Evolutionary conservation across 495 filamentous ascomycete genomes (phyloP).

Genomic region (Hyphodiscus hymeniophilus): DNA sequence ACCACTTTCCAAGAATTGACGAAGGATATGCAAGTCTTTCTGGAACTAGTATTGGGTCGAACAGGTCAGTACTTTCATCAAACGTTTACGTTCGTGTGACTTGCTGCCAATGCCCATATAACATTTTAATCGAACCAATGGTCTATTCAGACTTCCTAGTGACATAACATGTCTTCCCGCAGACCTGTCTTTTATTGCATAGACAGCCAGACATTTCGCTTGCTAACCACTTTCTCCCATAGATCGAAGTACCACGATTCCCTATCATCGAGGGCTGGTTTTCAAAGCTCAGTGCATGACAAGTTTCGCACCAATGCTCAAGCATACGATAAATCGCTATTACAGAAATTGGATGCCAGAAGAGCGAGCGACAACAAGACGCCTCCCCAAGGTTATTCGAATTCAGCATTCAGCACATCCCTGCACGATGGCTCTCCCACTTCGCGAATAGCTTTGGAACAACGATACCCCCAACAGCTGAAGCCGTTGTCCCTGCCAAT

Average conservation of each 20-base stretch:
- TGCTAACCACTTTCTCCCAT: constrained; percentile 1
- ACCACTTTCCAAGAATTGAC: constrained; percentile 27
- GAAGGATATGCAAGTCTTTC: constrained; percentile 47
- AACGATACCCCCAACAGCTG: constrained; percentile 13
- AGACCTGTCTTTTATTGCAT: too few species aligned
- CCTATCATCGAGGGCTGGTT: constrained; percentile 14
- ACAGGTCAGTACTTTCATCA: constrained; percentile 24
- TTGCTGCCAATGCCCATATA: neutral
- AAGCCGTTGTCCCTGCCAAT: constrained; percentile 42
- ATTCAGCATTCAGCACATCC: constrained; percentile 41
- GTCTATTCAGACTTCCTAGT: too few species aligned
- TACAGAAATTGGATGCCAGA: constrained; percentile 64
- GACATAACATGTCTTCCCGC: too few species aligned
- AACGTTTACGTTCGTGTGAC: neutral
- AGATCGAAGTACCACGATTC: constrained; percentile 23
- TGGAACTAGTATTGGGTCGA: constrained; percentile 28
- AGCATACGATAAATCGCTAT: constrained; percentile 69
- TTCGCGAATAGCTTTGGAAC: constrained; percentile 31
- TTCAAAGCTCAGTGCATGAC: constrained; percentile 36
- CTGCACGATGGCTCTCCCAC: constrained; percentile 38
- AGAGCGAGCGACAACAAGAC: constrained; percentile 46
- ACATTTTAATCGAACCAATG: too few species aligned
- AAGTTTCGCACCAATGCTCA: constrained; percentile 52
- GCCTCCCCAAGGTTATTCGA: constrained; percentile 44
- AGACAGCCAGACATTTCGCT: too few species aligned